A percentile compares a stretch with the other conserved stretches of the same genome.
These are phyloP conservation scores for Periconia macrospinosa DNA, from an alignment of 2,329 filamentous ascomycete genomes.

Conservation along the genomic window DNA sequence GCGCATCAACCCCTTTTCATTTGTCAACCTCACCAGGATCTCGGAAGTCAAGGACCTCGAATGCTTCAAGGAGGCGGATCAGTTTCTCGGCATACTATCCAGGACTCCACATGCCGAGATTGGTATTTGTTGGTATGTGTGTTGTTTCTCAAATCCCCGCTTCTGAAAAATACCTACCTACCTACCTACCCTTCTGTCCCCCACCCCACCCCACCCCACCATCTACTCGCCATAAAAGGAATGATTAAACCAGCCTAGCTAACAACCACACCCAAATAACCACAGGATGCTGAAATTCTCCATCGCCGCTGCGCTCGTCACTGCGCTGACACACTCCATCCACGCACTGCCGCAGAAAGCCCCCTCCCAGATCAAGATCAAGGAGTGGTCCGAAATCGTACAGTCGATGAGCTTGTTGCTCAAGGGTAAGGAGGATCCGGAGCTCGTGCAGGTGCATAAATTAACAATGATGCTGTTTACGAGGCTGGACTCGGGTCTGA, in stretches of 20 bases:
- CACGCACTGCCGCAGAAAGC: constrained; percentile 9
- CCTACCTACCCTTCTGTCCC: neutral
- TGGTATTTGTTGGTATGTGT: constrained; percentile 23
- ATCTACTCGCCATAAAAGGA: too few species aligned
- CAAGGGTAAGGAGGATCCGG: constrained; percentile 11
- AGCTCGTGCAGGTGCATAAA: constrained; percentile 14
- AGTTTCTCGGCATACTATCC: constrained; percentile 18
- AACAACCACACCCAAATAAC: neutral
- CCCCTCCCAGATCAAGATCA: constrained; percentile 9
- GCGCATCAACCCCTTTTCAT: constrained; percentile 20
- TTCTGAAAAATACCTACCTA: too few species aligned
- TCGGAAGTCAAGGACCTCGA: constrained; percentile 16
- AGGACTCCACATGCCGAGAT: constrained; percentile 23
- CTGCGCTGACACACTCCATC: constrained; percentile 21
- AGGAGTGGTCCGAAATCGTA: constrained; percentile 12
- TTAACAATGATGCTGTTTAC: constrained; percentile 18
- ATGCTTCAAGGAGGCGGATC: constrained; percentile 17
- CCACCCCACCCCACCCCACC: neutral
- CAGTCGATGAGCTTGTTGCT: constrained; percentile 12
- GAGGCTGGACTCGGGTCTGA: constrained; percentile 11
- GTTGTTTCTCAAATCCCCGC: too few species aligned
- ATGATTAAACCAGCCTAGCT: neutral
- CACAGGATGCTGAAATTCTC: constrained; percentile 13
- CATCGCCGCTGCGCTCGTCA: constrained; percentile 23
- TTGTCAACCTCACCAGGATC: constrained; percentile 14